These are phyloP conservation scores for Chondrus crispus DNA, from an alignment of 23 red algal species.

Conservation along the genomic window DNA sequence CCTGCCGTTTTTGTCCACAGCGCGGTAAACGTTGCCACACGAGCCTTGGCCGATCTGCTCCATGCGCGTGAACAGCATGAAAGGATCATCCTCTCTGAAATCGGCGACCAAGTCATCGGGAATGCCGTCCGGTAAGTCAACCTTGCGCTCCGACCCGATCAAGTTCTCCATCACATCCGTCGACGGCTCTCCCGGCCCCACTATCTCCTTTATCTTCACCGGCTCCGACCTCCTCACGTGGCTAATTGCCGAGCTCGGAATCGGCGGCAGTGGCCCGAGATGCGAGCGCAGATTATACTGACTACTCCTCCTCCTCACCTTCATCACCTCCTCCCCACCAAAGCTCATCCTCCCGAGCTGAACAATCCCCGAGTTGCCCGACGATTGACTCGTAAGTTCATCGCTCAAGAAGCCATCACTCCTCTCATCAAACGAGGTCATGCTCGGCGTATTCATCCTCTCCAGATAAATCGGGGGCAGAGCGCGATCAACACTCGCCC, in stretches of 20 bases:
- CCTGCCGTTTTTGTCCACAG: conserved; percentile 19
- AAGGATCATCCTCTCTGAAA: conserved; percentile 54
- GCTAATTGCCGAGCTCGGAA: background rate
- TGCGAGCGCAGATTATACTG: background rate
- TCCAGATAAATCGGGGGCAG: conserved; percentile 47
- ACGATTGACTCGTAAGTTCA: background rate
- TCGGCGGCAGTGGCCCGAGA: no score
- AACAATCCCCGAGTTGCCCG: background rate
- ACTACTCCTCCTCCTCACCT: background rate
- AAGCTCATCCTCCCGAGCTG: background rate
- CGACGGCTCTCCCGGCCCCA: background rate
- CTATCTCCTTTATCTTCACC: background rate
- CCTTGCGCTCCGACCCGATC: conserved; percentile 35
- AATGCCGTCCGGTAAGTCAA: conserved; percentile 35
- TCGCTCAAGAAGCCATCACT: conserved; percentile 10
- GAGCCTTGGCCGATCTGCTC: conserved; percentile 89
- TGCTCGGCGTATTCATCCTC: conserved; percentile 8
- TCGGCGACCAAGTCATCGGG: conserved; percentile 25
- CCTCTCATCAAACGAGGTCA: conserved; percentile 61
- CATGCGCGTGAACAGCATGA: conserved; percentile 39
- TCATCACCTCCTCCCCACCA: background rate
- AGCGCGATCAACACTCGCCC: background rate
- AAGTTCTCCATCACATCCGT: conserved; percentile 56
- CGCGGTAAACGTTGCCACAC: conserved; percentile 82
- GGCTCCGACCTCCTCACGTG: no score